Evolutionary conservation across 768 basidiomycete species (phyloP), one percentile per base, ranked within the genome.

Genomic region (Trametes villosa): DNA sequence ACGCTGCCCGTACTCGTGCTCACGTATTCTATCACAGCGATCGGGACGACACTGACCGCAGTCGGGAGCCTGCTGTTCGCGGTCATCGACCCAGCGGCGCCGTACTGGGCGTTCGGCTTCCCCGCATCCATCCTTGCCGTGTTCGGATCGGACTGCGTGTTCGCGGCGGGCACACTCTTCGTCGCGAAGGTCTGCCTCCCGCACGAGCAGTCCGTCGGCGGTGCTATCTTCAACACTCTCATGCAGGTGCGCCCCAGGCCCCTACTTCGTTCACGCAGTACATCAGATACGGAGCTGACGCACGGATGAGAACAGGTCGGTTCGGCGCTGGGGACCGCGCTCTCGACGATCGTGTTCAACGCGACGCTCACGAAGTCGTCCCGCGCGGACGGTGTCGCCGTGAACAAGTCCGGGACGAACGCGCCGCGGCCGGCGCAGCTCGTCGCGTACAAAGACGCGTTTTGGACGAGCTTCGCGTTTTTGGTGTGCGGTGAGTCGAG

Each of bases 71-170:
- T 92, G 11, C 74, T 92, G 3, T 89, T 92, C 66, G 91, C 91
- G 2, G 63, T 89, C 2, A 88, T 92, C 62, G 64, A 82, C 26
- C 81, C 87, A 0, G 62, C 71, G 0, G 76, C 76, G 8, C 73
- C 85, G 1, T 93, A 86, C 65, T 93, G 91, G 92, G 88, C 87
- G 1, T 88, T 80, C 59, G 86, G 84, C 6, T 93, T 93, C 72
- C 88, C 90, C 0, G 82, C 86, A 1, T 81, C 88, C 0, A 73
- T 84, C 40, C 57, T 88, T 44, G 74, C 82, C 22, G 91, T 92
- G 17, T 79, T 91, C 47, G 92, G 92, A n/a, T 89, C 85, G 1
- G 92, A 93, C 67, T 90, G 92, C 62, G 84, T 89, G 2, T 92
- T 85, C 67, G 76, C 91, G 0, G 75, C 85, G 0, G 92, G 91